Base-by-base conservation (phyloP, 768 basidiomycete species). In the Favolaschia claudopus region DNA sequence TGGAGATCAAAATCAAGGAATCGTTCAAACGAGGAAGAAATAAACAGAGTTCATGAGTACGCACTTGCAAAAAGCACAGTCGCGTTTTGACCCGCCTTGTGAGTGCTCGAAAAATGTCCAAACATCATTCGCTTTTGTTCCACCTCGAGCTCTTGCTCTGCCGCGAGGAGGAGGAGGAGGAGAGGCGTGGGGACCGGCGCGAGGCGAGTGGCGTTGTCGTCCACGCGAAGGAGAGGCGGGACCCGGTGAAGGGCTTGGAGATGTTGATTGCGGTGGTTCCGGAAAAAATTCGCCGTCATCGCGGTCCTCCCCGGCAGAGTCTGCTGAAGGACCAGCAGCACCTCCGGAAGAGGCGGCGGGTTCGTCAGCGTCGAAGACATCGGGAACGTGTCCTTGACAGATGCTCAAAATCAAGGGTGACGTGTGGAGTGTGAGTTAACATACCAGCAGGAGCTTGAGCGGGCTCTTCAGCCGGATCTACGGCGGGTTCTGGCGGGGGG, bases 61-160 rank as follows among this genome's bases (percentile, higher is more conserved):
- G 32, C 47, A 58, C 56, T 29, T 33, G 47, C 56, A 58, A 24
- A 58, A 58, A 28, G 37, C 56, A 58, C 32, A 45, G 43, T 27
- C 54, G 27, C 33, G 46, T 47, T 29, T 46, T 14, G 17, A 7
- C 17, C 14, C 34, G 44, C 37, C 27, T 15, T 28, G 34, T n/a
- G n/a, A n/a, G n/a, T n/a, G 34, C 17, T 55, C 54, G 37, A 55
- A 55, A 17, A 55, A 55, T 17, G 45, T 55, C 54, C 54, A 55
- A n/a, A 55, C 54, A 24, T 55, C 54, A 6, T 8, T 29, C 10
- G 45, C 54, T n/a, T n/a, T n/a, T 9, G 17, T 7, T 9, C 31
- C 31, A 14, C 31, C 42, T 33, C 42, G 31, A 44, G n/a, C 34
- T 12, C 12, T 36, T 2, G 13, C 13, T 36, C 20, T 17, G n/a